Evolutionary conservation across 345 rosid species (phyloP).

Genomic region (Melaleuca quinquenervia): DNA sequence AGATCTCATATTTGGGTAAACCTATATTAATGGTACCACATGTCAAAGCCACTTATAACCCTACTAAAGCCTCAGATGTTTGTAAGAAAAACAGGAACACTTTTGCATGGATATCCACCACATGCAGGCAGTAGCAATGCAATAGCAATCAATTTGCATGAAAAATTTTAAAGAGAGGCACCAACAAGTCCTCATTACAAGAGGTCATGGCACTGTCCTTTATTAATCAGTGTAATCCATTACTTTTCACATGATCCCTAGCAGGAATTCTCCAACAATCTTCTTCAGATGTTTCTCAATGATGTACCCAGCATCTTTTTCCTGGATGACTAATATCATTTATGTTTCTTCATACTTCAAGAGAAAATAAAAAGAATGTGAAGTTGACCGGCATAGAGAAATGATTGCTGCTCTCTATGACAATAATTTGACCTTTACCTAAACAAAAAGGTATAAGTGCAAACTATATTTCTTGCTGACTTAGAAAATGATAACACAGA

Average conservation of each 20-base stretch:
- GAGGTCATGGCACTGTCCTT: background rate
- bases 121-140: background rate
- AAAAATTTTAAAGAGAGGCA: background rate
- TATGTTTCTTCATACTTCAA: background rate
- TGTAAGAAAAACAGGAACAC: background rate
- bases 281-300: background rate
- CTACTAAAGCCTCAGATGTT: background rate
- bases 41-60: background rate
- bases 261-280: background rate
- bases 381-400: background rate
- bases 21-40: slow-evolving; percentile 23
- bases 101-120: background rate
- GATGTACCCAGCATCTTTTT: background rate
- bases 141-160: background rate
- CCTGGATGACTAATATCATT: background rate
- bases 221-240: background rate
- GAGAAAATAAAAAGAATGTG: background rate
- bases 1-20: slow-evolving; percentile 95
- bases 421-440: background rate
- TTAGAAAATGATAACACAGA: background rate
- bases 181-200: background rate
- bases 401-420: background rate
- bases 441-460: background rate
- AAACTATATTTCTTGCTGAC: background rate
- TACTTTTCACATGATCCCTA: background rate